phyloP scores from a whole-genome alignment of 768 basidiomycete species.

The Amanita phalloides region DNA sequence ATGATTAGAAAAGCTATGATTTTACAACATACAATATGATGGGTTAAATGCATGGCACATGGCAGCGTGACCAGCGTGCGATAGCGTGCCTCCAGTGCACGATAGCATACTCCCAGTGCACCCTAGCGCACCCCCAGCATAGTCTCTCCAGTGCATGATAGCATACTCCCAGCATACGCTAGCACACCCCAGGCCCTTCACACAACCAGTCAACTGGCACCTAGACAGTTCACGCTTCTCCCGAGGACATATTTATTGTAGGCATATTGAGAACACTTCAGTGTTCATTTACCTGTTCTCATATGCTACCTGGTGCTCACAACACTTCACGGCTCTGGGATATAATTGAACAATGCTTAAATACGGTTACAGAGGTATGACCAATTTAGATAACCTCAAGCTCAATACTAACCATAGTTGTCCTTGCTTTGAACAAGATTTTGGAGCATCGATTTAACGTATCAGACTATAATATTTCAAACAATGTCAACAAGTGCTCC shows the following conservation, averaged over 20 bases:
- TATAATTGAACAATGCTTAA: conserved; percentile 42
- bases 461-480: conserved; percentile 22
- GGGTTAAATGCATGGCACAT: too few relatives aligned
- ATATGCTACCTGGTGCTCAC: conserved; percentile 35
- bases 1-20: too few relatives aligned
- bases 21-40: too few relatives aligned
- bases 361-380: conserved; percentile 45
- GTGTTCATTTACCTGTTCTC: conserved; percentile 17
- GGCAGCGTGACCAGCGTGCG: too few relatives aligned
- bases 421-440: conserved; percentile 31
- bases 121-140: too few relatives aligned
- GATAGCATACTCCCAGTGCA: too few relatives aligned
- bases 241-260: conserved; percentile 14
- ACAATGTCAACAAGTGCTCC: conserved; percentile 20
- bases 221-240: conserved; percentile 15
- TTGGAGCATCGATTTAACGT: conserved; percentile 47
- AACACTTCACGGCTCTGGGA: conserved; percentile 44
- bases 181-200: conserved; percentile 13
- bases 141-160: too few relatives aligned
- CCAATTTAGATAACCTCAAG: conserved; percentile 5
- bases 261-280: conserved; percentile 28
- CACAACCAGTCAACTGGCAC: conserved; percentile 45
- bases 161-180: too few relatives aligned
- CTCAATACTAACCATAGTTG: background rate
- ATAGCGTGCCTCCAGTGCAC: too few relatives aligned